Percentiles rank a stretch among this genome's conserved stretches.
Conservation (phyloP, 1,284 basidiomycete species). For the Schizopora paradoxa region DNA sequence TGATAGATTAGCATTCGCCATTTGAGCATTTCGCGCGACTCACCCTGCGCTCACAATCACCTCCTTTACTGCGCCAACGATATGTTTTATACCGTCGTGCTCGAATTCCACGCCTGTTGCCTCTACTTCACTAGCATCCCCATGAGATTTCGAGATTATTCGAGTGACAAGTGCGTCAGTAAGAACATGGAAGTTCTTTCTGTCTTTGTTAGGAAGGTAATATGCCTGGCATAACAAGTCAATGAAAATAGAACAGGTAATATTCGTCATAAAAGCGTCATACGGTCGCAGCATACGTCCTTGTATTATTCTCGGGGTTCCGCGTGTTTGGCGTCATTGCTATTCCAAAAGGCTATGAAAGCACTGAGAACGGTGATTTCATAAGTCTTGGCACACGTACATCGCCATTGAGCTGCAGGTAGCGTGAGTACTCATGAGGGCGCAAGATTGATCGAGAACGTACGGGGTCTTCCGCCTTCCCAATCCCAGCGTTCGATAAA, state of each 20-base stretch:
- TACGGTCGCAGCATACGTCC: constrained; percentile 22
- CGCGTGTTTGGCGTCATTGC: constrained; percentile 14
- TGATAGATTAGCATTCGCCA: constrained; percentile 5
- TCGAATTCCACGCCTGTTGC: constrained; percentile 34
- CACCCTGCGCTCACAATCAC: constrained; percentile 34
- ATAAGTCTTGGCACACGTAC: constrained; percentile 19
- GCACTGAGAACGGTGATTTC: background rate
- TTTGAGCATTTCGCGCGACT: constrained; percentile 1
- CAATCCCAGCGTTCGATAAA: constrained; percentile 16
- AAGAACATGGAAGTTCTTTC: constrained; percentile 22
- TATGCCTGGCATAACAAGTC: constrained; percentile 20
- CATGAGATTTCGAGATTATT: constrained; percentile 12
- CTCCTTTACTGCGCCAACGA: constrained; percentile 28
- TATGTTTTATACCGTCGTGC: constrained; percentile 22
- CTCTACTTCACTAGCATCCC: background rate
- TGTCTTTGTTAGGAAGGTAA: constrained; percentile 19
- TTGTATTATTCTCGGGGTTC: constrained; percentile 17
- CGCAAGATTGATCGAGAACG: background rate
- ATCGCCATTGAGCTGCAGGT: constrained; percentile 19
- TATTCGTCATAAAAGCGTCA: no score
- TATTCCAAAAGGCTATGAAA: constrained; percentile 14
- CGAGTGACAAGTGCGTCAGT: constrained; percentile 16
- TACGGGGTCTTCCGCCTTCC: constrained; percentile 19
- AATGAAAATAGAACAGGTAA: no score
- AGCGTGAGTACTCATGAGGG: background rate